Evolutionary conservation across 2,329 filamentous ascomycete genomes (phyloP).

Genomic region (Leptosphaerulina australis): DNA sequence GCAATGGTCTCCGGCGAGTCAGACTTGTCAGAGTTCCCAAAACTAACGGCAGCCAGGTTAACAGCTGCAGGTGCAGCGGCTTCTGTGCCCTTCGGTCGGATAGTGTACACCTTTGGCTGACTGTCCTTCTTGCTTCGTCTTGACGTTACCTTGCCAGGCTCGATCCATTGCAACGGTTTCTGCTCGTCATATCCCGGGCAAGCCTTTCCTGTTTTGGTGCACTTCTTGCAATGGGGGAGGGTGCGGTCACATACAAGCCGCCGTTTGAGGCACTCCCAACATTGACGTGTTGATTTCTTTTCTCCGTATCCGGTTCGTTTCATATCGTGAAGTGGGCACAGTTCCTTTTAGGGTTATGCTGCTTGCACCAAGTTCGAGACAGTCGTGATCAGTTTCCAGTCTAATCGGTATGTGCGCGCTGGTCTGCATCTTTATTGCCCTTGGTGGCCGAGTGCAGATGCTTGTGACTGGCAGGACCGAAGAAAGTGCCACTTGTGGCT

Average conservation of each 20-base stretch:
- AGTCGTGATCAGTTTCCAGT: conserved; percentile 5
- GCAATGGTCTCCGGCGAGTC: neutral
- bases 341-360: neutral
- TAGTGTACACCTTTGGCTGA: conserved; percentile 19
- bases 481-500: neutral
- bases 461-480: conserved; percentile 5
- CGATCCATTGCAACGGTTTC: conserved; percentile 44
- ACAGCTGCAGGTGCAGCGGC: neutral
- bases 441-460: conserved; percentile 11
- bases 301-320: conserved; percentile 22
- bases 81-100: neutral
- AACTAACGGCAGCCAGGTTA: neutral
- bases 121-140: conserved; percentile 27
- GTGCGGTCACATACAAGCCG: conserved; percentile 44
- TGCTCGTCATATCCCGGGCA: conserved; percentile 43
- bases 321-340: neutral
- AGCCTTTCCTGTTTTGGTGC: conserved; percentile 34
- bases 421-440: conserved; percentile 37
- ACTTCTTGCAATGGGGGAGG: conserved; percentile 42
- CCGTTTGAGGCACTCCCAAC: conserved; percentile 43
- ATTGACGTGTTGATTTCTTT: conserved; percentile 36
- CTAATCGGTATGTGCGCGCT: conserved; percentile 4
- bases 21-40: neutral
- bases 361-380: conserved; percentile 10
- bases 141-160: conserved; percentile 39